Evolutionary conservation across 108 stramenopile genomes (phyloP).

Genomic region (Skeletonema marinoi): DNA sequence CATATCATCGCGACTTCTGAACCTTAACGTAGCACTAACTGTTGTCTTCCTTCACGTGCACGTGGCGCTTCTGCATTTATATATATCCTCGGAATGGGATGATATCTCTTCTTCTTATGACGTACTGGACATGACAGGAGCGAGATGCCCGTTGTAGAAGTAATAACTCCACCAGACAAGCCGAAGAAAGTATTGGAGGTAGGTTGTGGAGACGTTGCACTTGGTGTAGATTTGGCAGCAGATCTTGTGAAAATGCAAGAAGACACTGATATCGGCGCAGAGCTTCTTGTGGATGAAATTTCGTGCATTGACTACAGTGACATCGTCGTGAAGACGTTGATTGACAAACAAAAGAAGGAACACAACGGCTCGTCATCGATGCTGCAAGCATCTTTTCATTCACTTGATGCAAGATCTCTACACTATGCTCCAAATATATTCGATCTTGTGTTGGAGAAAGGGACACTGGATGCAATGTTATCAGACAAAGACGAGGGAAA

Average conservation of each 20-base stretch:
- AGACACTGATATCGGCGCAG: background rate
- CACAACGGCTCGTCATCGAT: background rate
- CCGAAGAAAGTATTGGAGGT: conserved; percentile 76
- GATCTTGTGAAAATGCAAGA: conserved; percentile 40
- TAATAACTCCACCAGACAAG: conserved; percentile 11
- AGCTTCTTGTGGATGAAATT: conserved; percentile 49
- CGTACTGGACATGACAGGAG: background rate
- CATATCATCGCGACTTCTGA: too few relatives aligned
- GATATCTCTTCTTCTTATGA: too few relatives aligned
- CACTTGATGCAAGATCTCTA: conserved; percentile 64
- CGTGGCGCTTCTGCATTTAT: too few relatives aligned
- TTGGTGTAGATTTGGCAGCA: conserved; percentile 51
- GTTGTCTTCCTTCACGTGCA: too few relatives aligned
- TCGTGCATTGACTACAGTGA: conserved; percentile 76
- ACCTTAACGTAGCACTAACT: too few relatives aligned
- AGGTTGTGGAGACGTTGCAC: conserved; percentile 83
- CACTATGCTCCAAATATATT: conserved; percentile 51
- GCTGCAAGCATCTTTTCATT: conserved; percentile 45
- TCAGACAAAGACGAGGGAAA: conserved; percentile 61
- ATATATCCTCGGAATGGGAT: too few relatives aligned
- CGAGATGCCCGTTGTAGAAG: background rate
- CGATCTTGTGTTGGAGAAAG: conserved; percentile 80
- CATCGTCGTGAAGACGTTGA: conserved; percentile 60
- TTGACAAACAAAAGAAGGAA: conserved; percentile 34
- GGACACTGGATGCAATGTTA: conserved; percentile 86